Conservation (phyloP, 2,329 filamentous ascomycete species). For the Ceratocystis papillata region DNA sequence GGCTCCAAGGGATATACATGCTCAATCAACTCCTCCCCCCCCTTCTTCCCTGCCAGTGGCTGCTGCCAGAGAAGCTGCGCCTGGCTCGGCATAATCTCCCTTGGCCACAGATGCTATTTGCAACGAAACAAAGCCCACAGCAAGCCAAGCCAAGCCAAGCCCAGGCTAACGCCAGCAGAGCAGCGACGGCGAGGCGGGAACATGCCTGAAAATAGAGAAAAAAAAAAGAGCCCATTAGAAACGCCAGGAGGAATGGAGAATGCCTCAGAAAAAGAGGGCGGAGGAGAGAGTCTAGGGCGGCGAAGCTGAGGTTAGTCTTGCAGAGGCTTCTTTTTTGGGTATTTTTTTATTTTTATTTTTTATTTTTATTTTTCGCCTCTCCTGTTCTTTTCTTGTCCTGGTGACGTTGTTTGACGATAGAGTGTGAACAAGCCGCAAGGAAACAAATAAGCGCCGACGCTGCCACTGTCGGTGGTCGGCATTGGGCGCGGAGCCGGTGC, state of each 20-base stretch:
- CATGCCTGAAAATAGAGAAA: neutral
- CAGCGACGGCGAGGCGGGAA: neutral
- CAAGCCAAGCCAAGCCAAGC: neutral
- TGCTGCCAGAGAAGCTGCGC: conserved; percentile 13
- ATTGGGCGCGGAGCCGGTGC: neutral
- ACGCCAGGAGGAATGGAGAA: neutral
- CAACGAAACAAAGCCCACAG: conserved; percentile 10
- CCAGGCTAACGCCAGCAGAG: neutral
- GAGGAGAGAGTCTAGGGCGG: neutral
- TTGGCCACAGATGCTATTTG: conserved; percentile 11
- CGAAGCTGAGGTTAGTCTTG: neutral
- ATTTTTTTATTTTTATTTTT: neutral
- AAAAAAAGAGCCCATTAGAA: neutral
- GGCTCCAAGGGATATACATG: neutral
- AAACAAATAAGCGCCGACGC: neutral
- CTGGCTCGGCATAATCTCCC: conserved; percentile 13
- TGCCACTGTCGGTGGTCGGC: too few relatives aligned
- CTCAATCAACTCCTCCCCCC: neutral
- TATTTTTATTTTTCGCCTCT: neutral
- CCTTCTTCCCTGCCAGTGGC: neutral
- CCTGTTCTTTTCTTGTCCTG: neutral
- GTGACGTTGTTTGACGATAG: neutral
- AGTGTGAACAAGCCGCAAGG: neutral
- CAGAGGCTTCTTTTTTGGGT: neutral
- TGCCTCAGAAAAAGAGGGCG: neutral